Percentiles rank a stretch among this genome's conserved stretches.
phyloP scores from a whole-genome alignment of 202 grass and related monocot species.

The Elaeis oleifera region DNA sequence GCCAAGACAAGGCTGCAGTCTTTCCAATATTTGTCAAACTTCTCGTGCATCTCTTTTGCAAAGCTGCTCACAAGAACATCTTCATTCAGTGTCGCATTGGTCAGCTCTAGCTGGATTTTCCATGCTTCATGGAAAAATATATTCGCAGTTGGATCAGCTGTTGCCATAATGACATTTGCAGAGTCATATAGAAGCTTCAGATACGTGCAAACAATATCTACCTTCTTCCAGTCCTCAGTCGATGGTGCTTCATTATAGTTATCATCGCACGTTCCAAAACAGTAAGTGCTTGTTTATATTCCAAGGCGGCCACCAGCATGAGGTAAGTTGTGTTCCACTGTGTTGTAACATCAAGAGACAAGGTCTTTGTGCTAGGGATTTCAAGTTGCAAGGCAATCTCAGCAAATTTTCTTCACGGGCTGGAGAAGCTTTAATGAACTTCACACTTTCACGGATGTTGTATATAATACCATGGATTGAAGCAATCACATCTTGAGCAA shows the following conservation, averaged over 20 bases:
- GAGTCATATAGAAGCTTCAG: constrained; percentile 78
- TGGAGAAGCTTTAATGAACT: constrained; percentile 87
- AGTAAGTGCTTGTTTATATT: constrained; percentile 72
- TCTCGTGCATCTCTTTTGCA: constrained; percentile 83
- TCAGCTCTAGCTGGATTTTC: constrained; percentile 84
- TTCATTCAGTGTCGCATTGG: constrained; percentile 47
- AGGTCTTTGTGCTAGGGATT: constrained; percentile 61
- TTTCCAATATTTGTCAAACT: constrained; percentile 98
- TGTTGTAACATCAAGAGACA: constrained; percentile 81
- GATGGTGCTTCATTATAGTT: constrained; percentile 95
- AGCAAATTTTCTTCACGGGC: constrained; percentile 73
- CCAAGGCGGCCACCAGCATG: constrained; percentile 84
- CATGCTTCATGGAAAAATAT: constrained; percentile 94
- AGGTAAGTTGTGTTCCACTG: constrained; percentile 95
- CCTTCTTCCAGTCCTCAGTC: constrained; percentile 76
- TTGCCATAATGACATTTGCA: constrained; percentile 56
- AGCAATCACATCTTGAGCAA: constrained; percentile 84
- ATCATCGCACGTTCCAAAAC: constrained; percentile 78
- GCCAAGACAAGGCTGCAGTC: constrained; percentile 89
- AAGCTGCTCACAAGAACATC: constrained; percentile 51
- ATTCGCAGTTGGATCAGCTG: constrained; percentile 66
- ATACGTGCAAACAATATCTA: constrained; percentile 65
- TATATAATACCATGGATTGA: constrained; percentile 91
- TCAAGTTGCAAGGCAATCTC: constrained; percentile 76
- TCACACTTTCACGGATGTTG: constrained; percentile 89